A percentile compares a stretch with the other conserved stretches of the same genome.
These are phyloP conservation scores for Cryptosporidium ryanae DNA, from an alignment of 169 alveolate genomes.

Conservation along the genomic window DNA sequence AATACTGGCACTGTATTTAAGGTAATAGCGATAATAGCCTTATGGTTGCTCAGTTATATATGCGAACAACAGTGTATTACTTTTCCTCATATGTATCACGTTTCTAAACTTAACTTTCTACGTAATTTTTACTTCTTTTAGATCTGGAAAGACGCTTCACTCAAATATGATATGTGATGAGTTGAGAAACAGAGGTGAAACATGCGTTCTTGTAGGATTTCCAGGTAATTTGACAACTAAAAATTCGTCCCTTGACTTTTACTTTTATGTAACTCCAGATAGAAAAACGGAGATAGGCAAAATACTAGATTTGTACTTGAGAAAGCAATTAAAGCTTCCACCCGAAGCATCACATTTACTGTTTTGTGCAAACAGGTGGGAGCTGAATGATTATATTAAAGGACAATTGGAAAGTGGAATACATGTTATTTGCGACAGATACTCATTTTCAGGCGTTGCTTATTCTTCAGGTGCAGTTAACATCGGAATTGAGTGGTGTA, in stretches of 20 bases:
- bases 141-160: conserved; percentile 94
- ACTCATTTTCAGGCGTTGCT: conserved; percentile 95
- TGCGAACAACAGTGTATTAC: too few species aligned
- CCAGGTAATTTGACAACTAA: conserved; percentile 82
- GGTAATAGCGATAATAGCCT: too few species aligned
- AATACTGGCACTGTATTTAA: background rate
- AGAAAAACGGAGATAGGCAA: conserved; percentile 82
- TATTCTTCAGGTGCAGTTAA: conserved; percentile 93
- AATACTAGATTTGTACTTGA: conserved; percentile 86
- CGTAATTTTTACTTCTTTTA: conserved; percentile 6
- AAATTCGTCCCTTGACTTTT: background rate
- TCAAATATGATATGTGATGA: conserved; percentile 80
- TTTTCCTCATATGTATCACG: background rate
- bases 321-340: conserved; percentile 79
- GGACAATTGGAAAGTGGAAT: conserved; percentile 83
- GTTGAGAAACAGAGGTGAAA: conserved; percentile 78
- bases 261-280: conserved; percentile 2
- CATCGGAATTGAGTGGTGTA: conserved; percentile 86
- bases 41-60: too few species aligned
- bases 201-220: conserved; percentile 79
- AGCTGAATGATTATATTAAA: conserved; percentile 83
- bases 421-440: conserved; percentile 91
- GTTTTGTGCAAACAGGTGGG: conserved; percentile 97
- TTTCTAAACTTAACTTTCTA: background rate
- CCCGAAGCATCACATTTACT: conserved; percentile 91